These are phyloP conservation scores for Echium plantagineum DNA, from an alignment of 257 asterid species.

Conservation along the genomic window DNA sequence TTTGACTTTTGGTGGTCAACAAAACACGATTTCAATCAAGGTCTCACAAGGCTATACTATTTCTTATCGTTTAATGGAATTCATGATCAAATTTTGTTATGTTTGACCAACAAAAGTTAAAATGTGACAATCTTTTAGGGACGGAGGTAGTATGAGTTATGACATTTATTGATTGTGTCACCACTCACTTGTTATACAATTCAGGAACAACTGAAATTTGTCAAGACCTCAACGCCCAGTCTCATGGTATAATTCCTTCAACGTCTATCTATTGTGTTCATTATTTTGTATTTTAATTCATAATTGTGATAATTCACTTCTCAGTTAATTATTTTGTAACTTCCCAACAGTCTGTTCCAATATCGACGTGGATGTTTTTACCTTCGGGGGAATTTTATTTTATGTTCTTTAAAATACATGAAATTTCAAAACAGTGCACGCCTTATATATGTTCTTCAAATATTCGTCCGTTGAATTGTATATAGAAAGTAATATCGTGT, in stretches of 20 bases:
- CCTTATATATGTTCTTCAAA: not conserved
- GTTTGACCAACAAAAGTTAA: too few species aligned
- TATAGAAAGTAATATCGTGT: not conserved
- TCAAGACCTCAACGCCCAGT: constrained; percentile 30
- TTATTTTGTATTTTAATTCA: not conserved
- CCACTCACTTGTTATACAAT: not conserved
- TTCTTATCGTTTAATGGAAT: too few species aligned
- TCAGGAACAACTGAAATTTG: constrained; percentile 45
- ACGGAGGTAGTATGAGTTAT: too few species aligned
- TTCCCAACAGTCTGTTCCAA: too few species aligned
- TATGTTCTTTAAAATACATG: not conserved
- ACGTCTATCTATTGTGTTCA: not conserved
- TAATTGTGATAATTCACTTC: not conserved
- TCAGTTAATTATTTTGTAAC: too few species aligned
- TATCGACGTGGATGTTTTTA: too few species aligned
- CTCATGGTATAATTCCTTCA: constrained; percentile 35
- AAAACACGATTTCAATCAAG: too few species aligned
- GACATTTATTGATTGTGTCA: not conserved
- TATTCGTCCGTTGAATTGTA: not conserved
- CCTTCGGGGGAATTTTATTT: too few species aligned
- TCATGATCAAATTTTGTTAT: too few species aligned
- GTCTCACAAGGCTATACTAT: too few species aligned
- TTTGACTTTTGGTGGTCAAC: too few species aligned
- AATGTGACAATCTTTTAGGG: too few species aligned
- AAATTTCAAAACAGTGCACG: not conserved